Evolutionary conservation across 2,329 filamentous ascomycete species (phyloP), one percentile per base, ranked within the genome.

Genomic region (Stemphylium vesicarium): DNA sequence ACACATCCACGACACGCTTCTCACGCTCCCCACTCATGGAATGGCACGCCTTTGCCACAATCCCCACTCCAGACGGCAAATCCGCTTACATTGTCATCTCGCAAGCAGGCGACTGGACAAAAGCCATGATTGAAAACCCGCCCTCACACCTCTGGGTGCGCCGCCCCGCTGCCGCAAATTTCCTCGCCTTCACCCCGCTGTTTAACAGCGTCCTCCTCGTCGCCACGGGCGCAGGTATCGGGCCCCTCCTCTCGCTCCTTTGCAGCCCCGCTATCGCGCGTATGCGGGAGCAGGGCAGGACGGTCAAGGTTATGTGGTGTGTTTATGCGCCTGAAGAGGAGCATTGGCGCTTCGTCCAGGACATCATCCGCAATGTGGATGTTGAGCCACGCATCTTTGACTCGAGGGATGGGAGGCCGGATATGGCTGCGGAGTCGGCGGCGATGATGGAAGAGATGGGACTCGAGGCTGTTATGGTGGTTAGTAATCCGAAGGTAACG

Each of bases 31-130:
- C 71, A 0, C 45, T 75, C 0, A 48, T 50, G 2, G 72, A 76
- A 60, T 76, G 73, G 71, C 74, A 76, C 58, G 69, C 72, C 13
- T 76, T 76, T 45, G 73, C 74, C 40, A 75, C 71, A 2, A 67
- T 75, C 37, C 73, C 74, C 5, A 32, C 22, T 16, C 48, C 49
- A 4, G 42, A 55, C 15, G 29, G 33, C 13, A 18, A 41, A 9
- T 40, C 44, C 9, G 43, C 57, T 4, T 61, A 56, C 9, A 64
- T 76, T 33, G 54, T 76, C 51, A 59, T 76, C 20, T 70, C 69
- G n/a, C 51, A 53, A 18, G 71, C 70, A 1, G 73, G 74, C 31
- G 73, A 76, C 58, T 76, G 73, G 73, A 76, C 74, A 4, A 37
- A 37, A 6, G 18, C 22, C 12, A 32, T 69, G 13, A 45, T 66